Base-by-base conservation (phyloP, 371 early-diverging fungal species). In the Furculomyces boomerangus region DNA sequence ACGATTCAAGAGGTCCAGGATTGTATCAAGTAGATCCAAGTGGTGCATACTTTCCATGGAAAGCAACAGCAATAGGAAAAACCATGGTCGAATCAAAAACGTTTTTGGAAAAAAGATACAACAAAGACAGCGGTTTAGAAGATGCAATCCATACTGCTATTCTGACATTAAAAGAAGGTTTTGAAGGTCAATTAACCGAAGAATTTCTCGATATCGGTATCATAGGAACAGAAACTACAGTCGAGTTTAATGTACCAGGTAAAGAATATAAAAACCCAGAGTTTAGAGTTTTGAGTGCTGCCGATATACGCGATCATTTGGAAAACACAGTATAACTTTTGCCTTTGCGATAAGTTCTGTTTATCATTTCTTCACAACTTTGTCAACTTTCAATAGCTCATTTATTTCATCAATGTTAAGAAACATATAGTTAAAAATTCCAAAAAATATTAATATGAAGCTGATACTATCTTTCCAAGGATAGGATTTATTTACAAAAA, bases 11-110 rank as follows among this genome's bases (percentile, higher is more conserved):
- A 35, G 96, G 93, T 13, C 93, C 93, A 26, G 71, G 83, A 35
- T 76, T 99, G 54, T 98, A 95, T 71, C 96, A 95, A 69, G 94
- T 97, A 0, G 99, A 99, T 70, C 99, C 99, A 10, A 91, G 94
- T 54, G 99, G 99, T 50, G 86, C 95, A 30, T 96, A 91, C 76
- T 94, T 77, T 65, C 89, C 93, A 32, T 98, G 97, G 97, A 97
- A 93, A 71, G 98, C 97, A 16, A 86, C 87, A 30, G 94, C 97
- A 1, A 95, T 98, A 55, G 99, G 99, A 47, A 98, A 99, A 71
- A 93, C 95, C 73, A 94, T 93, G 93, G 74, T 91, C 54, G 93
- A 90, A 72, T 91, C 96, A 58, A 93, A 92, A 78, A 93, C 93
- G 1, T 98, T 98, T 71, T 70, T 98, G 64, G 97, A 98, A 71